A percentile compares a stretch with the other conserved stretches of the same genome.
Conservation (phyloP, 495 filamentous ascomycete genomes). For the Xylaria grammica region DNA sequence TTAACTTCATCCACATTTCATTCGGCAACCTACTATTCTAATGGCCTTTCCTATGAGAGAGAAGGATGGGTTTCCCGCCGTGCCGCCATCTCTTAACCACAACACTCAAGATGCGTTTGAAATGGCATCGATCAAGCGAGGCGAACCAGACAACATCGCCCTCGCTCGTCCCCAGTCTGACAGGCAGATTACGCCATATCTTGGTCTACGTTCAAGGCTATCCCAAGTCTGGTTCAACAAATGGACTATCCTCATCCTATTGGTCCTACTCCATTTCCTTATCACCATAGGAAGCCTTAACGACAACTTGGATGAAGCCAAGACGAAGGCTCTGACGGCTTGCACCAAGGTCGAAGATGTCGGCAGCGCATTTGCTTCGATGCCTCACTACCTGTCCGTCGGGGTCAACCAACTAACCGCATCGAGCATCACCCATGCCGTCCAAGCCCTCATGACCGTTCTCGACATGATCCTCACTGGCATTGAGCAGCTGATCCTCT, state of each 20-base stretch:
- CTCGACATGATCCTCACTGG: conserved; percentile 78
- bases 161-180: conserved; percentile 28
- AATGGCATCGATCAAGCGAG: conserved; percentile 3
- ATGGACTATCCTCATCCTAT: conserved; percentile 89
- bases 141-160: neutral
- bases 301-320: conserved; percentile 73
- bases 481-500: conserved; percentile 86
- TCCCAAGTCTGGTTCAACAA: conserved; percentile 97
- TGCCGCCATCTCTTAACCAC: conserved; percentile 33
- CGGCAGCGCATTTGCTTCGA: conserved; percentile 94
- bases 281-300: conserved; percentile 73
- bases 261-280: conserved; percentile 81
- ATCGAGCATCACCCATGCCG: conserved; percentile 73
- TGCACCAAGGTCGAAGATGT: conserved; percentile 92
- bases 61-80: conserved; percentile 35
- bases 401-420: conserved; percentile 89
- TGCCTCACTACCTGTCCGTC: conserved; percentile 89
- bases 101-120: conserved; percentile 34
- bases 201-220: conserved; percentile 84
- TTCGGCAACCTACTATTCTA: neutral
- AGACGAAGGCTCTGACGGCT: conserved; percentile 79
- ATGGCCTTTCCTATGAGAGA: conserved; percentile 32
- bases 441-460: conserved; percentile 76
- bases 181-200: conserved; percentile 78
- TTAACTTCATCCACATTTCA: conserved; percentile 1